Conservation (phyloP, 2,329 filamentous ascomycete genomes). For the Fusarium subglutinans region DNA sequence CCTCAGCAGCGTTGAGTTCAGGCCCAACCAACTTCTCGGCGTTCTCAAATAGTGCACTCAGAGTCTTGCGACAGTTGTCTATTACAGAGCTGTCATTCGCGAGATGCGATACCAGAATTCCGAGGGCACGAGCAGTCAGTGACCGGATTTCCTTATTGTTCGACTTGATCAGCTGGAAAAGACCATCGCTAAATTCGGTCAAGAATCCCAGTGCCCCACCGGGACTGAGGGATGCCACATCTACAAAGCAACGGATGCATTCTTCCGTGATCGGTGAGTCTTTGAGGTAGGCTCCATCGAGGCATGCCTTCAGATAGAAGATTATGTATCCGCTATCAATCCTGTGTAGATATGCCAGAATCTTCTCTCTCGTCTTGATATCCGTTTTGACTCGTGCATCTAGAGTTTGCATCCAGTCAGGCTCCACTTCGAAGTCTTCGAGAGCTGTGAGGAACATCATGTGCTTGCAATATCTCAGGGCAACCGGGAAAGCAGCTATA, state of each 20-base stretch:
- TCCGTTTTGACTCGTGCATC: conserved; percentile 78
- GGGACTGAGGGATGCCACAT: conserved; percentile 61
- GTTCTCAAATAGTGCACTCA: conserved; percentile 57
- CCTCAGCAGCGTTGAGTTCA: conserved; percentile 58
- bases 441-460: conserved; percentile 62
- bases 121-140: conserved; percentile 75
- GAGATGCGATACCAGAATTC: conserved; percentile 78
- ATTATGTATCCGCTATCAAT: conserved; percentile 52
- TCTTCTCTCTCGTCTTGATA: conserved; percentile 66
- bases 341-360: conserved; percentile 63
- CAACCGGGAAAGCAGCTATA: conserved; percentile 70
- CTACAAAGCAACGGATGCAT: conserved; percentile 62
- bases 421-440: conserved; percentile 67
- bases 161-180: conserved; percentile 71
- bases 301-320: conserved; percentile 62
- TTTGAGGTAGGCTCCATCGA: conserved; percentile 64
- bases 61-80: conserved; percentile 35
- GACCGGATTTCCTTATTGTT: conserved; percentile 76
- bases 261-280: conserved; percentile 55
- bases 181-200: conserved; percentile 56
- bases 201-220: conserved; percentile 62
- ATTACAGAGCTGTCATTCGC: conserved; percentile 49
- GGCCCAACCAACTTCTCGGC: conserved; percentile 54
- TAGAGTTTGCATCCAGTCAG: conserved; percentile 85
- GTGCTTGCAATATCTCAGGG: conserved; percentile 72